Conservation (phyloP, 768 basidiomycete species). For the Suillus placidus region DNA sequence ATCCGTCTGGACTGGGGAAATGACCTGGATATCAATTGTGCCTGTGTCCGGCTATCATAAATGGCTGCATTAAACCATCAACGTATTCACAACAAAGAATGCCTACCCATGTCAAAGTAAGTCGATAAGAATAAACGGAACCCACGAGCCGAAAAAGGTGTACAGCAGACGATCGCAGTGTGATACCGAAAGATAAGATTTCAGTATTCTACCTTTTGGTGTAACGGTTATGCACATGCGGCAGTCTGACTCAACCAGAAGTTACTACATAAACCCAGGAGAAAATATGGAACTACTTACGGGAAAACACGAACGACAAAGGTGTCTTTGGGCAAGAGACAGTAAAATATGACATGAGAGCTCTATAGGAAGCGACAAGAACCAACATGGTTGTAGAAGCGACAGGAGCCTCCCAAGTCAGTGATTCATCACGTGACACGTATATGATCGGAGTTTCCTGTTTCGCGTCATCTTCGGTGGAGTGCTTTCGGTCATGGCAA, state of each 20-base stretch:
- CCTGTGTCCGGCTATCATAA: neutral
- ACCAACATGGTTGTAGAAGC: too few species aligned
- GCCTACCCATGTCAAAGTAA: neutral
- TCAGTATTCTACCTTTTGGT: too few species aligned
- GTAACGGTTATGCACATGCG: too few species aligned
- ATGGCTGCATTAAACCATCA: neutral
- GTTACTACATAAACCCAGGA: too few species aligned
- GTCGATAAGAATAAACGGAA: neutral
- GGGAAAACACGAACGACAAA: too few species aligned
- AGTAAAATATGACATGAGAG: too few species aligned
- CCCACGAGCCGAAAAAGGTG: neutral
- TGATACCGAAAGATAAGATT: too few species aligned
- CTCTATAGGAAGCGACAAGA: too few species aligned
- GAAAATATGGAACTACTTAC: too few species aligned
- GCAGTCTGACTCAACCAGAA: too few species aligned
- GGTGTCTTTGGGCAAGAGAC: too few species aligned
- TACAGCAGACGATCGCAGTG: neutral
- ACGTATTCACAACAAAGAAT: neutral
- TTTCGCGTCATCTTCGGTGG: constrained; percentile 19
- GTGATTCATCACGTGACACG: constrained; percentile 4
- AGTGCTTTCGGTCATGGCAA: constrained; percentile 23
- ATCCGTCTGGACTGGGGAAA: neutral
- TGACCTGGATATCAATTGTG: neutral
- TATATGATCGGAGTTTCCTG: constrained; percentile 15
- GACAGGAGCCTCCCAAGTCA: too few species aligned